These are phyloP conservation scores for Leccinum pallidistipes DNA, from an alignment of 1,284 basidiomycete genomes.

Conservation along the genomic window DNA sequence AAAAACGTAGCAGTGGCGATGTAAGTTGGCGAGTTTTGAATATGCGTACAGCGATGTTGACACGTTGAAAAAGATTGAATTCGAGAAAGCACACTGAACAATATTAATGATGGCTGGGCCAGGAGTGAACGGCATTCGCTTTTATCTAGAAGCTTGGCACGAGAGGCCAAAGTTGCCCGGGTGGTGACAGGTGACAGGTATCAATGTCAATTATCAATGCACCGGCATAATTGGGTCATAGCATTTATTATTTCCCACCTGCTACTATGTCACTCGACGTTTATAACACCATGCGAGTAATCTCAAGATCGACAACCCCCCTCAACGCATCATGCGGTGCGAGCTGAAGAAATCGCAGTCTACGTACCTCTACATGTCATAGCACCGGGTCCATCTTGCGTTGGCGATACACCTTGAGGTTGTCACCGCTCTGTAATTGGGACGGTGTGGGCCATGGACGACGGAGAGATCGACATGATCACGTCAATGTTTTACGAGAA, in stretches of 20 bases:
- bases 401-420: neutral
- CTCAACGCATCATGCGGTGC: neutral
- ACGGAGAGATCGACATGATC: neutral
- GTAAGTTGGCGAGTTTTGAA: neutral
- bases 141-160: neutral
- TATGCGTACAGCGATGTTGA: neutral
- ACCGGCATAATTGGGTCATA: too few relatives aligned
- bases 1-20: constrained; percentile 8
- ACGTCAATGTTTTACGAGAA: too few relatives aligned
- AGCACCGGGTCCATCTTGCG: neutral
- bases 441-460: neutral
- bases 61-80: constrained; percentile 8
- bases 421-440: neutral
- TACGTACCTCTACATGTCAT: neutral
- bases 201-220: neutral
- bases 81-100: constrained; percentile 5
- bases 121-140: neutral
- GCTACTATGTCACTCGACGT: too few relatives aligned
- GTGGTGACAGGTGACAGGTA: neutral
- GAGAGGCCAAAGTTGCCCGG: constrained; percentile 2
- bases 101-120: neutral
- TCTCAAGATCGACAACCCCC: too few relatives aligned
- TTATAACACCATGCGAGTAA: too few relatives aligned
- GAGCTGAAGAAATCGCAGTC: neutral
- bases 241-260: too few relatives aligned